These are phyloP conservation scores for Gleditsia sinensis DNA, from an alignment of 306 rosid genomes.

Conservation along the genomic window DNA sequence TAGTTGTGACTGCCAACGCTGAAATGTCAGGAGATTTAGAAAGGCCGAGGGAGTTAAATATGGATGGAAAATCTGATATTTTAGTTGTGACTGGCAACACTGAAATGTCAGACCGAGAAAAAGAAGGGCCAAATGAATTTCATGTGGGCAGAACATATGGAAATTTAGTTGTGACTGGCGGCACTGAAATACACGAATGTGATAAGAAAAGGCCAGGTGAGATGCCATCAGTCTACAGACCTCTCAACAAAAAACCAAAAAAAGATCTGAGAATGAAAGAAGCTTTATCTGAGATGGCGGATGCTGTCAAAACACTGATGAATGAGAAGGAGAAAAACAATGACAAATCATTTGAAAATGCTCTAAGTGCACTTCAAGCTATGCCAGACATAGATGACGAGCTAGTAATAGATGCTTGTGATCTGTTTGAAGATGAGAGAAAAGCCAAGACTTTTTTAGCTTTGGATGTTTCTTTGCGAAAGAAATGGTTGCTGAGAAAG, in stretches of 20 bases:
- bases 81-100: slow-evolving; percentile 26
- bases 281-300: slow-evolving; percentile 63
- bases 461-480: slow-evolving; percentile 53
- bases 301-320: slow-evolving; percentile 54
- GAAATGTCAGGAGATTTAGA: slow-evolving; percentile 32
- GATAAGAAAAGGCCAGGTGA: slow-evolving; percentile 42
- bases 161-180: slow-evolving; percentile 27
- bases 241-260: slow-evolving; percentile 31
- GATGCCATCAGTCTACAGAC: slow-evolving; percentile 16
- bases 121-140: slow-evolving; percentile 18
- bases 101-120: slow-evolving; percentile 28
- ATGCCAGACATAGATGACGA: slow-evolving; percentile 70
- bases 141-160: slow-evolving; percentile 24
- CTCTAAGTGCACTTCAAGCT: slow-evolving; percentile 68
- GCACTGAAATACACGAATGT: slow-evolving; percentile 18
- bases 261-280: slow-evolving; percentile 45
- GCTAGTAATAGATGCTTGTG: slow-evolving; percentile 75
- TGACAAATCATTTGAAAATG: slow-evolving; percentile 46
- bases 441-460: slow-evolving; percentile 73
- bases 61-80: slow-evolving; percentile 18
- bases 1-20: slow-evolving; percentile 24
- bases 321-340: slow-evolving; percentile 39
- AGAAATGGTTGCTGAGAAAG: slow-evolving; percentile 78
- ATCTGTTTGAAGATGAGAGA: slow-evolving; percentile 70
- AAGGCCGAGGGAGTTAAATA: slow-evolving; percentile 3